These are phyloP conservation scores for Litchi chinensis DNA, from an alignment of 345 rosid genomes.

Conservation along the genomic window DNA sequence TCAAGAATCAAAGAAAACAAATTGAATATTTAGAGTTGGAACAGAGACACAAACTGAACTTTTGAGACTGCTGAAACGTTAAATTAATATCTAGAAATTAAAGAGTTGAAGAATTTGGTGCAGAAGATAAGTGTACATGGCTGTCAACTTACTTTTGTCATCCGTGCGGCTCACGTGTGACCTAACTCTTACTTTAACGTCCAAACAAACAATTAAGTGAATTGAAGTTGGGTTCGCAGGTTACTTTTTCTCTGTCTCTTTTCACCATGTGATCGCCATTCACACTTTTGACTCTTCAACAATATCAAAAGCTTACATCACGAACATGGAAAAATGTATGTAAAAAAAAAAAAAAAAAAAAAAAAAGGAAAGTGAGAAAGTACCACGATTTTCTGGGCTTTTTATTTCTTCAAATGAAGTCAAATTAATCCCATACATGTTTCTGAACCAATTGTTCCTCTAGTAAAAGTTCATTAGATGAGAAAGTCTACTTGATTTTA, in stretches of 20 bases:
- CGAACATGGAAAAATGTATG: not conserved
- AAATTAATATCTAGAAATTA: too few relatives aligned
- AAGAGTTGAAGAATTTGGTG: not conserved
- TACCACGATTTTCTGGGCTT: not conserved
- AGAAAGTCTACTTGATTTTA: not conserved
- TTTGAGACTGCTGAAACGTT: not conserved
- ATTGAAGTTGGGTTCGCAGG: not conserved
- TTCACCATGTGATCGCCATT: constrained; percentile 37
- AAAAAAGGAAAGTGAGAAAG: not conserved
- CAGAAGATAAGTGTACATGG: not conserved
- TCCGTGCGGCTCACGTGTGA: constrained; percentile 34
- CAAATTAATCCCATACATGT: not conserved
- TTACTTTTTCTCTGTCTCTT: not conserved
- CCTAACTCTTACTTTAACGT: not conserved
- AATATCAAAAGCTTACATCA: not conserved
- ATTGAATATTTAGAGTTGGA: not conserved
- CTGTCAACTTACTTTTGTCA: not conserved
- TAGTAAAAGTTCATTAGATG: not conserved
- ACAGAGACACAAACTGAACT: not conserved
- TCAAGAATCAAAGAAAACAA: too few relatives aligned
- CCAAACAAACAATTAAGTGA: not conserved
- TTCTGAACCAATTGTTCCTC: not conserved
- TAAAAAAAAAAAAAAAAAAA: too few relatives aligned
- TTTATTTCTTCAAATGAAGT: not conserved
- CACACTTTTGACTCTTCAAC: constrained; percentile 5